Conservation (phyloP, 2,329 filamentous ascomycete genomes). For the Xylaria sp. region DNA sequence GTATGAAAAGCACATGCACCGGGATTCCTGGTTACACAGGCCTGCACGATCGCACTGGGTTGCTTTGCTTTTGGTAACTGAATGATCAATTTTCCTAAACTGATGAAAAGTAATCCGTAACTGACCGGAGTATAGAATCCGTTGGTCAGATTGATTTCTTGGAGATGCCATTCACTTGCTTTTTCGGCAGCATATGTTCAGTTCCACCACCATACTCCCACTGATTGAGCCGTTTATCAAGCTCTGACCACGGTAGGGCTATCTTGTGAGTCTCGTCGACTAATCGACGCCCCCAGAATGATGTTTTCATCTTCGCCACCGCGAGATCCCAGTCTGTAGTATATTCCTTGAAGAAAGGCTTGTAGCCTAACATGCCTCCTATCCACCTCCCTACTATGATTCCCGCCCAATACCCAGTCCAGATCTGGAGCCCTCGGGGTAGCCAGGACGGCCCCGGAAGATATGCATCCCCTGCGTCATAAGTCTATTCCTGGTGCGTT, state of each 20-base stretch:
- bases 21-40: neutral
- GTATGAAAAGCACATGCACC: neutral
- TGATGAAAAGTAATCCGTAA: too few relatives aligned
- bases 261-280: constrained; percentile 46
- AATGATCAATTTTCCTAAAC: neutral
- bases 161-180: constrained; percentile 1
- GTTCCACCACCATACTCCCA: constrained; percentile 11
- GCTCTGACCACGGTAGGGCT: constrained; percentile 5
- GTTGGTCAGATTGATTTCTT: constrained; percentile 4
- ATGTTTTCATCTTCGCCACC: constrained; percentile 47
- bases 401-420: constrained; percentile 40
- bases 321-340: constrained; percentile 53
- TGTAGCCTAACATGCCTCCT: constrained; percentile 51
- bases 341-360: constrained; percentile 51
- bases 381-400: constrained; percentile 51
- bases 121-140: neutral
- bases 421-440: constrained; percentile 46
- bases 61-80: neutral
- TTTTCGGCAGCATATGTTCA: constrained; percentile 8
- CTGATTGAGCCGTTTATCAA: neutral
- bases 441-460: constrained; percentile 46
- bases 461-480: constrained; percentile 37
- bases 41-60: neutral
- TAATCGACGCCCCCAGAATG: constrained; percentile 39
- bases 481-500: constrained; percentile 20